A percentile compares a stretch with the other conserved stretches of the same genome.
Conservation (phyloP, 23 red algal genomes). For the Gracilaria domingensis region DNA sequence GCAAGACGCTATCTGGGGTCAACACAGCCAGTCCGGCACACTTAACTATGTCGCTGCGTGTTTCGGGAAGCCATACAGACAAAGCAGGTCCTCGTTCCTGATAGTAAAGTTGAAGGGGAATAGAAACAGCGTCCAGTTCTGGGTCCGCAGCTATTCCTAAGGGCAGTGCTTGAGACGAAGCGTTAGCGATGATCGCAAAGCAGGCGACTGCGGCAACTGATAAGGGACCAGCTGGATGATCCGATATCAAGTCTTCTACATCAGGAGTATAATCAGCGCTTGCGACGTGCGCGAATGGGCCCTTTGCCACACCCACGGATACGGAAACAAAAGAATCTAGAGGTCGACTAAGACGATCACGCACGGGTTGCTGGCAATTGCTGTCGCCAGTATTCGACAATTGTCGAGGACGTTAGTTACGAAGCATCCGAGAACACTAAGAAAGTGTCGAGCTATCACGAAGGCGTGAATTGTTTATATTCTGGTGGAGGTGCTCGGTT, state of each 20-base stretch:
- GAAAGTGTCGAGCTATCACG: too few species aligned
- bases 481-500: too few species aligned
- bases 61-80: constrained; percentile 38
- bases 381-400: too few species aligned
- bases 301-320: too few species aligned
- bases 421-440: too few species aligned
- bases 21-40: constrained; percentile 52
- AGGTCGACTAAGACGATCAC: too few species aligned
- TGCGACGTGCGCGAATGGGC: constrained; percentile 36
- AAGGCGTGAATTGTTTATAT: too few species aligned
- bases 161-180: constrained; percentile 28
- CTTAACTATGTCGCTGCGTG: constrained; percentile 7
- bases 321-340: too few species aligned
- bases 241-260: constrained; percentile 52
- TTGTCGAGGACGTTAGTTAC: too few species aligned
- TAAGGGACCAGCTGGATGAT: constrained; percentile 8
- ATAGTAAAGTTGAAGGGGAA: constrained; percentile 26
- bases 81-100: constrained; percentile 19
- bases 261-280: constrained; percentile 48
- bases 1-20: constrained; percentile 48
- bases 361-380: too few species aligned
- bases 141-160: constrained; percentile 54
- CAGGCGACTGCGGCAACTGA: constrained; percentile 48
- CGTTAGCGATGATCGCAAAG: constrained; percentile 40
- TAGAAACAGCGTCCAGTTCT: constrained; percentile 36